These are phyloP conservation scores for Candida chauliodis DNA, from an alignment of 805 yeast genomes.

Conservation along the genomic window DNA sequence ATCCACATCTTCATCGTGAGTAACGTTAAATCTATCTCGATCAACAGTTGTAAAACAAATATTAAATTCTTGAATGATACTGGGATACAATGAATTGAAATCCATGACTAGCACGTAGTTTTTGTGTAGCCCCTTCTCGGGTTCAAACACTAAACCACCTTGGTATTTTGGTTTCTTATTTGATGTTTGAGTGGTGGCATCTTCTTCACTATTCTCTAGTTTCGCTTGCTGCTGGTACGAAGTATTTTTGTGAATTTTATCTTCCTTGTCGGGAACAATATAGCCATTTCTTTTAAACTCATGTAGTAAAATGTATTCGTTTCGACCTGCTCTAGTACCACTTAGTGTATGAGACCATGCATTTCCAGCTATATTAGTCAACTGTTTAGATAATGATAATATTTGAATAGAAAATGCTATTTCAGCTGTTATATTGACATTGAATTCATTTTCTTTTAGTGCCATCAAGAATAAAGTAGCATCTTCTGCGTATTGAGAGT, in stretches of 20 bases:
- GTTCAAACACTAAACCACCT: constrained; percentile 96
- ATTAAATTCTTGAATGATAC: constrained; percentile 94
- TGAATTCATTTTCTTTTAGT: constrained; percentile 60
- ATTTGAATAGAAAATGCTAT: constrained; percentile 82
- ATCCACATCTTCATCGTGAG: constrained; percentile 51
- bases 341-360: constrained; percentile 94
- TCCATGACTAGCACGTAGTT: constrained; percentile 92
- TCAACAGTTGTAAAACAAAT: constrained; percentile 96
- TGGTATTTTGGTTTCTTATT: constrained; percentile 71
- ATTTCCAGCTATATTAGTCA: constrained; percentile 93
- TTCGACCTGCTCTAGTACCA: constrained; percentile 95
- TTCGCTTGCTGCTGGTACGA: constrained; percentile 31
- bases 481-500: constrained; percentile 62
- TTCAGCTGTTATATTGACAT: constrained; percentile 69
- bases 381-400: constrained; percentile 81
- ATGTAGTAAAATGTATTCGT: constrained; percentile 87
- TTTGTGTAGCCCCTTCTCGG: constrained; percentile 90
- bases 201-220: constrained; percentile 38
- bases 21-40: constrained; percentile 45
- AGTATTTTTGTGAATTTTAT: constrained; percentile 35
- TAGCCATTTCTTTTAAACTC: constrained; percentile 79
- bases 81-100: constrained; percentile 94
- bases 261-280: constrained; percentile 84
- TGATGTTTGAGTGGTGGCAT: constrained; percentile 46
- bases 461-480: constrained; percentile 66